phyloP scores from a whole-genome alignment of 352 stramenopile genomes.

The Halophytophthora polymorphica region DNA sequence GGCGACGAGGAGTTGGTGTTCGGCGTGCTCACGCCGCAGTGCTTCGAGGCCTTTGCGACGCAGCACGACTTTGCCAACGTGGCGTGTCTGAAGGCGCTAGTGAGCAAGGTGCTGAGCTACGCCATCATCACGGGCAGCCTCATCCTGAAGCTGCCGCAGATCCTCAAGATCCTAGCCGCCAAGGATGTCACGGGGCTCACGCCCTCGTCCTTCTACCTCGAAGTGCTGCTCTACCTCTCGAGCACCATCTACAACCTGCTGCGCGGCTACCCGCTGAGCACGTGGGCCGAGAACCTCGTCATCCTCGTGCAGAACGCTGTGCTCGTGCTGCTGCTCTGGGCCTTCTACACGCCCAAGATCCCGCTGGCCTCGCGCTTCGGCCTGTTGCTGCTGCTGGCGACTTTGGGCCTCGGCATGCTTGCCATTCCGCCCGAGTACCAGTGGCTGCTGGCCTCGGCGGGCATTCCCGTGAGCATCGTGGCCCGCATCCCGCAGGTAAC shows the following conservation, averaged over 20 bases:
- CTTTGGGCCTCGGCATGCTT: constrained; percentile 49
- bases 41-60: constrained; percentile 78
- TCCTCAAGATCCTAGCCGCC: constrained; percentile 83
- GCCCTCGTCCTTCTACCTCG: constrained; percentile 87
- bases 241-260: constrained; percentile 84
- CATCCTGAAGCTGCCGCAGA: constrained; percentile 88
- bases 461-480: constrained; percentile 77
- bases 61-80: constrained; percentile 83
- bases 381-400: constrained; percentile 48
- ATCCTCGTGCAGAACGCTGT: constrained; percentile 86
- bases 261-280: constrained; percentile 79
- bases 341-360: constrained; percentile 63
- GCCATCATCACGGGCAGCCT: constrained; percentile 83
- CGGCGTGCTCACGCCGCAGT: constrained; percentile 69
- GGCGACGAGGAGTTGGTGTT: constrained; percentile 51
- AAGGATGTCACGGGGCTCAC: constrained; percentile 84
- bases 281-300: constrained; percentile 83
- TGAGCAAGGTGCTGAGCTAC: constrained; percentile 85
- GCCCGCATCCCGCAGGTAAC: constrained; percentile 76
- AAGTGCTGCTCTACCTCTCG: constrained; percentile 80
- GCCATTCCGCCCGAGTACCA: constrained; percentile 68
- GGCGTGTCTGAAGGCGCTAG: constrained; percentile 75
- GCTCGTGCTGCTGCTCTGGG: constrained; percentile 79
- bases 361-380: constrained; percentile 38
- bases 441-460: constrained; percentile 68